Percentiles rank a stretch among this genome's conserved stretches.
phyloP scores from a whole-genome alignment of 164 flowering plant genomes.

The Paratinospora sagittata region DNA sequence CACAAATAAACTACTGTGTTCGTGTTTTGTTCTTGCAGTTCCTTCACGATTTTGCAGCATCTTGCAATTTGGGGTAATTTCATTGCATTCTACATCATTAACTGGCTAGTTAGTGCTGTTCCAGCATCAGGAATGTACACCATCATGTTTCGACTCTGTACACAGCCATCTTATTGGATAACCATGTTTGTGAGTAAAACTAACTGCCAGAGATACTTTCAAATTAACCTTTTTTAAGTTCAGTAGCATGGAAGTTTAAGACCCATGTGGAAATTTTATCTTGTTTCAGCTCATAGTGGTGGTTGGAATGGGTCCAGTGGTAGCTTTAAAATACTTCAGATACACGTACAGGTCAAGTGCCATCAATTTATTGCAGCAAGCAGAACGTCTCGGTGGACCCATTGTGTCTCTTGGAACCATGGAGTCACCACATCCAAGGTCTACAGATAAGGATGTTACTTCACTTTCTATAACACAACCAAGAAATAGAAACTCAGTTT shows the following conservation, averaged over 20 bases:
- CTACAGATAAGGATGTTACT: conserved; percentile 56
- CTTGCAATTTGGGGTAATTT: conserved; percentile 95
- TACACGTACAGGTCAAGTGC: conserved; percentile 83
- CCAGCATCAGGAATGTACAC: conserved; percentile 94
- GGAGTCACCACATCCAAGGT: conserved; percentile 57
- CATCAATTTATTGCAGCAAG: conserved; percentile 89
- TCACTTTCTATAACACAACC: conserved; percentile 63
- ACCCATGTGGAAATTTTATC: conserved; percentile 12
- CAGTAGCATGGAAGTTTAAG: neutral
- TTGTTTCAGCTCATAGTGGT: conserved; percentile 71
- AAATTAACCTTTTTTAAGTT: neutral
- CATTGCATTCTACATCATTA: conserved; percentile 71
- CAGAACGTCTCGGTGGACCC: conserved; percentile 80
- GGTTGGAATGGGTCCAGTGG: conserved; percentile 87
- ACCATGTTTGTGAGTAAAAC: conserved; percentile 71
- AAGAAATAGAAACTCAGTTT: conserved; percentile 59
- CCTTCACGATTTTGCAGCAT: conserved; percentile 86
- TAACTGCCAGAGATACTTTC: neutral
- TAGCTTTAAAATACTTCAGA: conserved; percentile 86
- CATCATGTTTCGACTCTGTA: conserved; percentile 87
- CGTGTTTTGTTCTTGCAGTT: conserved; percentile 42
- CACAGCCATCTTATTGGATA: conserved; percentile 87
- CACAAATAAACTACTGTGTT: neutral
- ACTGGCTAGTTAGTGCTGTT: conserved; percentile 69
- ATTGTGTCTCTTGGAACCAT: conserved; percentile 65